Percentiles rank a stretch among this genome's conserved stretches.
Evolutionary conservation across 768 basidiomycete genomes (phyloP).

Genomic region (Leccinum rimulosum): DNA sequence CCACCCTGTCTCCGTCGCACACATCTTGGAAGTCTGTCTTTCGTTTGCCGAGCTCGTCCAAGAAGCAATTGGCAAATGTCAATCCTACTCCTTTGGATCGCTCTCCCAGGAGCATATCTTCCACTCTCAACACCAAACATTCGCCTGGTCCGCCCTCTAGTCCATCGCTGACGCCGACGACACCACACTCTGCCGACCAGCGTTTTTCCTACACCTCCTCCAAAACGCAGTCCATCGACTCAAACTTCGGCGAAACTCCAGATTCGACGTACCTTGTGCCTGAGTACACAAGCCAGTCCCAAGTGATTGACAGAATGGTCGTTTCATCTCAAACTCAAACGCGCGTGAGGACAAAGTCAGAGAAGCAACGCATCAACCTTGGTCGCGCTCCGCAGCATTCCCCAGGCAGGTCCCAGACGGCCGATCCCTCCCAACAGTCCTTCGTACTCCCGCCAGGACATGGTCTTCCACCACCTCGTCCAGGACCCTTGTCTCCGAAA

Average conservation of each 20-base stretch:
- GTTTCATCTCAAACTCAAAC: slow-evolving; percentile 9
- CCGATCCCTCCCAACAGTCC: slow-evolving; percentile 41
- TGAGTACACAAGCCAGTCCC: slow-evolving; percentile 23
- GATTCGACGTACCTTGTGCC: slow-evolving; percentile 30
- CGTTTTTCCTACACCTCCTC: slow-evolving; percentile 80
- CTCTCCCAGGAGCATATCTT: slow-evolving; percentile 29
- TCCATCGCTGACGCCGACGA: slow-evolving; percentile 52
- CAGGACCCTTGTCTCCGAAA: slow-evolving; percentile 62
- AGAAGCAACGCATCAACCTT: slow-evolving; percentile 47
- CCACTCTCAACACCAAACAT: slow-evolving; percentile 23
- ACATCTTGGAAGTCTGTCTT: slow-evolving; percentile 71
- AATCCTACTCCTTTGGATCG: slow-evolving; percentile 50
- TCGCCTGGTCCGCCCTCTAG: slow-evolving; percentile 38
- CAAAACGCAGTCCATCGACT: slow-evolving; percentile 72
- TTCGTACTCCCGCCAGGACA: slow-evolving; percentile 30
- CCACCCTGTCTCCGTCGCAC: slow-evolving; percentile 26
- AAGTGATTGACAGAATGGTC: slow-evolving; percentile 21
- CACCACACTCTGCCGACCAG: slow-evolving; percentile 52
- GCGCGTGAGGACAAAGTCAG: slow-evolving; percentile 42
- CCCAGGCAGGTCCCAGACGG: slow-evolving; percentile 24
- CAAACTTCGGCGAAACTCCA: slow-evolving; percentile 40
- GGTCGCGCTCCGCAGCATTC: slow-evolving; percentile 43
- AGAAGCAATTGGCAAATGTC: slow-evolving; percentile 43
- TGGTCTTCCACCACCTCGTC: slow-evolving; percentile 34
- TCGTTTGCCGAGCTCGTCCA: slow-evolving; percentile 65